These are phyloP conservation scores for Russula dissimulans DNA, from an alignment of 768 basidiomycete species.

Conservation along the genomic window DNA sequence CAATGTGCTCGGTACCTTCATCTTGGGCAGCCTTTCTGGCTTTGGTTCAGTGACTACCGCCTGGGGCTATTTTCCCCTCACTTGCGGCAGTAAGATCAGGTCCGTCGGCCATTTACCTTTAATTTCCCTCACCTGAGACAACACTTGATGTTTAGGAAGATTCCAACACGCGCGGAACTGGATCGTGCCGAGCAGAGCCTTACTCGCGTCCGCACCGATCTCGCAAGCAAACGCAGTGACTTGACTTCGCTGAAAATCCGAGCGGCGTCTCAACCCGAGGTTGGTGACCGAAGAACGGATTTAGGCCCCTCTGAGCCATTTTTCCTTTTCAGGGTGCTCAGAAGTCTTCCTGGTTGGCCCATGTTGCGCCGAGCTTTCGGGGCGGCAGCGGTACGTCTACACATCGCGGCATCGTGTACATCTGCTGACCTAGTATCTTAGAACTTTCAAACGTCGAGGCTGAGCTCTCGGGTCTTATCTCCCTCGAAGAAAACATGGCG, in stretches of 20 bases:
- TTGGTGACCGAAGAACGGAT: not conserved
- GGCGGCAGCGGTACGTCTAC: constrained; percentile 31
- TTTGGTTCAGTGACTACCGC: constrained; percentile 65
- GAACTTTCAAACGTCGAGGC: constrained; percentile 18
- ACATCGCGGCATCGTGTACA: not conserved
- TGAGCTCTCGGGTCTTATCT: constrained; percentile 15
- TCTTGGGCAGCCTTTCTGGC: constrained; percentile 74
- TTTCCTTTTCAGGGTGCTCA: constrained; percentile 15
- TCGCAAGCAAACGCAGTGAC: constrained; percentile 33
- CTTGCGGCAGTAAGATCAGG: constrained; percentile 25
- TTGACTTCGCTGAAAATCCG: constrained; percentile 22
- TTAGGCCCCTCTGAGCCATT: not conserved
- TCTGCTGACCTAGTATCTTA: not conserved
- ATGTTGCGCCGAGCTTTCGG: constrained; percentile 42
- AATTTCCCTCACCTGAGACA: not conserved
- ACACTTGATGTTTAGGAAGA: constrained; percentile 22
- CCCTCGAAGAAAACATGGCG: constrained; percentile 16
- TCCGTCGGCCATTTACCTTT: constrained; percentile 3
- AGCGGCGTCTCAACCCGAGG: constrained; percentile 24
- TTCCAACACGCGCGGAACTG: constrained; percentile 45
- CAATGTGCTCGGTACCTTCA: constrained; percentile 64
- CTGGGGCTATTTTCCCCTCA: constrained; percentile 48
- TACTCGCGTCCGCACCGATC: constrained; percentile 49
- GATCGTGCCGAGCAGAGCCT: constrained; percentile 49
- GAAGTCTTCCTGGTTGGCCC: constrained; percentile 36